Conservation (phyloP, 2,329 filamentous ascomycete species). For the Cadophora malorum region DNA sequence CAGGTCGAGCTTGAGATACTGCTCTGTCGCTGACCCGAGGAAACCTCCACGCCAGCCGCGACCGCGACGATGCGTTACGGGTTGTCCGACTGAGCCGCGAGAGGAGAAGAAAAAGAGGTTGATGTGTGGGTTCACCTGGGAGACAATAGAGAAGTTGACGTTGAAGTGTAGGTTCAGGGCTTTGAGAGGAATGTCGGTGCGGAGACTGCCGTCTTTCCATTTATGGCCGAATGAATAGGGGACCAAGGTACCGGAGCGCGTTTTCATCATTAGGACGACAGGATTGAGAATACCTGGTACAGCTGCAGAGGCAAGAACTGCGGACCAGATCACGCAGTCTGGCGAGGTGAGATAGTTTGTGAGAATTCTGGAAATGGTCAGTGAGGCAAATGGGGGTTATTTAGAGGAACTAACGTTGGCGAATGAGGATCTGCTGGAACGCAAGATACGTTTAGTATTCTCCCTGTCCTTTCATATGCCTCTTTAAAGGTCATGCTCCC, state of each 20-base stretch:
- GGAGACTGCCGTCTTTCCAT: constrained; percentile 95
- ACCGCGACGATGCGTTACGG: constrained; percentile 91
- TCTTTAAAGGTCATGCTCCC: constrained; percentile 95
- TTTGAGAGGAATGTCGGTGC: constrained; percentile 95
- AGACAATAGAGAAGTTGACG: constrained; percentile 93
- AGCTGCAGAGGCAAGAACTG: constrained; percentile 90
- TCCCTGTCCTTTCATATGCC: constrained; percentile 90
- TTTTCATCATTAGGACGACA: constrained; percentile 92
- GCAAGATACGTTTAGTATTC: constrained; percentile 94
- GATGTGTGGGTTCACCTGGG: constrained; percentile 93
- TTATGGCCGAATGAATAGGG: constrained; percentile 98
- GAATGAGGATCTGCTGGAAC: constrained; percentile 96
- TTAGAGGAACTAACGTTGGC: constrained; percentile 53
- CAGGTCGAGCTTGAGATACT: constrained; percentile 94
- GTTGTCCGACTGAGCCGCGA: constrained; percentile 86
- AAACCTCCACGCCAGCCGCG: constrained; percentile 97
- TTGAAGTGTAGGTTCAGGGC: constrained; percentile 97
- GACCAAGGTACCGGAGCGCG: constrained; percentile 73
- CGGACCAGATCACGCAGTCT: constrained; percentile 98
- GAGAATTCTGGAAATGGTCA: constrained; percentile 76
- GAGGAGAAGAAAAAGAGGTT: constrained; percentile 99
- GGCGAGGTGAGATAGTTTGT: constrained; percentile 95
- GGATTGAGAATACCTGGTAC: constrained; percentile 97
- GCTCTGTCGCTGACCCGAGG: constrained; percentile 87
- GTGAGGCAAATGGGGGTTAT: neutral